Base-by-base conservation (phyloP, 768 basidiomycete species). In the Psilocybe subaeruginosa region DNA sequence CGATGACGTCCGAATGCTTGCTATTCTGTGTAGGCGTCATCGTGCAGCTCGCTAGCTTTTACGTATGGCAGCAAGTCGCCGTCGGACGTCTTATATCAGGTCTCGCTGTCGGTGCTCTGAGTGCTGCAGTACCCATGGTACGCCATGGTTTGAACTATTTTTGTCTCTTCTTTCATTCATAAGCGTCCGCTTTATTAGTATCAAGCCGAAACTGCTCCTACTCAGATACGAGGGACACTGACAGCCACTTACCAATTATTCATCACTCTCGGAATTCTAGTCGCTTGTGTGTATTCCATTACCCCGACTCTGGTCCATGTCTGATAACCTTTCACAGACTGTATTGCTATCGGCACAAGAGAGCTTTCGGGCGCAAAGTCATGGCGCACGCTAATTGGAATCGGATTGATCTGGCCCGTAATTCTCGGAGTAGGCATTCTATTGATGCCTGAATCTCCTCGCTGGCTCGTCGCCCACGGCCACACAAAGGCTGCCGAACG, bases 131-230 rank as follows among this genome's bases (percentile, higher is more conserved):
- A 0, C 89, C 88, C 0, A 86, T 89, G 77, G 83, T 82, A 57
- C 19, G 70, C 45, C 27, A 43, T 27, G 45, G 23, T 50, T 43
- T 12, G 8, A 43, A 8, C 49, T 55, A 31, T 37, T 30, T 63
- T n/a, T 52, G 43, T 54, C 52, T 5, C 3, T 50, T 17, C 62
- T 61, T 51, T 33, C 12, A 48, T 52, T 52, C 27, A 29, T 12
- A 56, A 43, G 41, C 39, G 54, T 60, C 33, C 53, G 31, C n/a
- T 8, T 8, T 8, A 11, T 16, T 35, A 84, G 80, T 90, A 88
- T 70, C 85, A 89, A 80, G 86, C 87, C 8, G 89, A 91, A 72
- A 87, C 86, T 0, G 89, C 88, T 0, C 91, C 90, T 11, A 78
- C 86, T 9, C 84, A 90, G 64, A 85, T 92, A 58, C 83, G 90